Conservation (phyloP, 305 asterid species). For the Rubia tinctorum region DNA sequence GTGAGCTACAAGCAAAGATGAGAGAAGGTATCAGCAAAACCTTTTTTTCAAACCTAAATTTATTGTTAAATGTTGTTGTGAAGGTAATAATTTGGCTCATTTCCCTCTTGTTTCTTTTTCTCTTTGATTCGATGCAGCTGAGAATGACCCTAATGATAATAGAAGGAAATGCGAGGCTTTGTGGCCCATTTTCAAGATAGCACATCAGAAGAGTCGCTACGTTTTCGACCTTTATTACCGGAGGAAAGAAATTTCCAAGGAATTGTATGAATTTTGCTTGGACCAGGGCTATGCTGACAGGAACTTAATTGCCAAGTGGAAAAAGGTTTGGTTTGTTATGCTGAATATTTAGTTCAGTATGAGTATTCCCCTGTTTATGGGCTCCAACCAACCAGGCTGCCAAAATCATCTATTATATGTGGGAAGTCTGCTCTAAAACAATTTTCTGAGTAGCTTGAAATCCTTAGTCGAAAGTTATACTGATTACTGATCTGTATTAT, state of each 20-base stretch:
- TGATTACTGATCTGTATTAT: no score
- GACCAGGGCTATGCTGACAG: conserved; percentile 9
- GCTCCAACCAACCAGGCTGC: background rate
- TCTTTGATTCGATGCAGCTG: background rate
- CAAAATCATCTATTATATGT: background rate
- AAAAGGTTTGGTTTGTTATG: conserved; percentile 4
- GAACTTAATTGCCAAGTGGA: conserved; percentile 11
- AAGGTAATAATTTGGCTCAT: background rate
- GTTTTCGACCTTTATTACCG: conserved; percentile 5
- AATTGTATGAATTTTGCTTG: conserved; percentile 8
- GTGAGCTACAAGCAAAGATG: conserved; percentile 8
- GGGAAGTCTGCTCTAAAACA: background rate
- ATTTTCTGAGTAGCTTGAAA: background rate
- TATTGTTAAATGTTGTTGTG: no score
- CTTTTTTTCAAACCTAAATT: background rate
- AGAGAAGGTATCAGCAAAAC: background rate
- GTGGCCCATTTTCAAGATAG: conserved; percentile 13
- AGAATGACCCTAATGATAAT: conserved; percentile 12
- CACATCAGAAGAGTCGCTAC: conserved; percentile 11
- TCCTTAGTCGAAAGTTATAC: no score
- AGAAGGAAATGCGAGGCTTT: conserved; percentile 13
- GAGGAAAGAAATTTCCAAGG: conserved; percentile 10
- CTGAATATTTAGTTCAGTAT: background rate
- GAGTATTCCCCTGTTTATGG: background rate
- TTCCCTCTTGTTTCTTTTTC: background rate